Evolutionary conservation across 345 rosid species (phyloP).

Genomic region (Populus simonii): DNA sequence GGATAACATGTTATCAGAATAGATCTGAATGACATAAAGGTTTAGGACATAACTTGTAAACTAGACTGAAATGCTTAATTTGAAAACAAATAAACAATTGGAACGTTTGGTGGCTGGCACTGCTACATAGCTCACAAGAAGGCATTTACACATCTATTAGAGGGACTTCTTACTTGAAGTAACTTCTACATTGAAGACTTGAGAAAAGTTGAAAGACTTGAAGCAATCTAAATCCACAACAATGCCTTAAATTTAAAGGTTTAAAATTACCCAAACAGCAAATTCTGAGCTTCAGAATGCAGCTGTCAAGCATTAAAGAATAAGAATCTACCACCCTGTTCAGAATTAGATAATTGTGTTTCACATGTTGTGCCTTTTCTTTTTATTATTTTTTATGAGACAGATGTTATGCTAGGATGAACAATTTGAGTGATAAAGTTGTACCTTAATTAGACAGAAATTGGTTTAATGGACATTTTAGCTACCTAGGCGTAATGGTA

Average conservation of each 20-base stretch:
- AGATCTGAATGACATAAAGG: not conserved
- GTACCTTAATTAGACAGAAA: not conserved
- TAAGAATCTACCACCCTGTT: not conserved
- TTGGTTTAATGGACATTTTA: not conserved
- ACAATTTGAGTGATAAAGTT: not conserved
- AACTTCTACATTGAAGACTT: not conserved
- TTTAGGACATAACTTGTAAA: not conserved
- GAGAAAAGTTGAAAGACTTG: not conserved
- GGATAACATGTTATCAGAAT: not conserved
- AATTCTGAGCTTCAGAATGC: not conserved
- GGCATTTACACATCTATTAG: not conserved
- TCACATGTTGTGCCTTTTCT: not conserved
- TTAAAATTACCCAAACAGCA: not conserved
- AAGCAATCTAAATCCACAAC: not conserved
- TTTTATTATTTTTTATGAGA: not conserved
- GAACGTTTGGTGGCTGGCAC: not conserved
- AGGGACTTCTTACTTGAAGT: not conserved
- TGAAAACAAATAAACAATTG: not conserved
- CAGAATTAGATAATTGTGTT: not conserved
- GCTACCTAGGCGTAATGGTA: not conserved
- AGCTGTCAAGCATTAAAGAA: conserved; percentile 1
- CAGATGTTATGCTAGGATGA: not conserved
- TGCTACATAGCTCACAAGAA: not conserved
- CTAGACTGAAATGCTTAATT: not conserved
- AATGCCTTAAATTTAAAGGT: not conserved